Percentiles rank a stretch among this genome's conserved stretches.
Evolutionary conservation across 148 eudicot genomes (phyloP).

Genomic region (Mesembryanthemum crystallinum): DNA sequence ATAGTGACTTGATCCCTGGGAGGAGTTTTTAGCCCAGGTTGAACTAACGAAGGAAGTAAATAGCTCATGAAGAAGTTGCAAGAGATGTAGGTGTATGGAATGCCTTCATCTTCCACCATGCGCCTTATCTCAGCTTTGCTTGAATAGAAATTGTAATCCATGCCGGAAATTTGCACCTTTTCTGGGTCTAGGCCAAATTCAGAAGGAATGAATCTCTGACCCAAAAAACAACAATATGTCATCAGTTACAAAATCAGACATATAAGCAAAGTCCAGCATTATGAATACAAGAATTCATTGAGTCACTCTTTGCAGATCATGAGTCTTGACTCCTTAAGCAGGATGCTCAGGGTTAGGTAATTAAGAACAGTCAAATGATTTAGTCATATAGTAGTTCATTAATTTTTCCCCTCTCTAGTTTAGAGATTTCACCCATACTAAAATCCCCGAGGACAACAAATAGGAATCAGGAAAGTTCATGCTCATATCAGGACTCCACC

Average conservation of each 20-base stretch:
- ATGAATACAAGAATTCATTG: neutral
- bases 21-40: slow-evolving; percentile 67
- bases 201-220: slow-evolving; percentile 78
- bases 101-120: slow-evolving; percentile 63
- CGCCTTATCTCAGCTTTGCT: slow-evolving; percentile 74
- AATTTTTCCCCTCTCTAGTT: neutral
- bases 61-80: slow-evolving; percentile 69
- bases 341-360: no score
- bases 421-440: neutral
- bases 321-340: no score
- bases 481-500: neutral
- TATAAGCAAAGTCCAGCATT: neutral
- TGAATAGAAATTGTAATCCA: slow-evolving; percentile 44
- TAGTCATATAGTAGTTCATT: neutral
- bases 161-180: slow-evolving; percentile 38
- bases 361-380: no score
- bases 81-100: slow-evolving; percentile 71
- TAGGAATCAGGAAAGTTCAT: neutral
- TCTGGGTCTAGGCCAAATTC: slow-evolving; percentile 83
- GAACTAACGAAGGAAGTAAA: slow-evolving; percentile 81
- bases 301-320: no score
- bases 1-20: slow-evolving; percentile 72
- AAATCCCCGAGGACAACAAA: neutral
- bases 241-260: neutral
- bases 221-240: neutral